phyloP scores from a whole-genome alignment of 495 filamentous ascomycete genomes.

The Chaetomium cochliodes region DNA sequence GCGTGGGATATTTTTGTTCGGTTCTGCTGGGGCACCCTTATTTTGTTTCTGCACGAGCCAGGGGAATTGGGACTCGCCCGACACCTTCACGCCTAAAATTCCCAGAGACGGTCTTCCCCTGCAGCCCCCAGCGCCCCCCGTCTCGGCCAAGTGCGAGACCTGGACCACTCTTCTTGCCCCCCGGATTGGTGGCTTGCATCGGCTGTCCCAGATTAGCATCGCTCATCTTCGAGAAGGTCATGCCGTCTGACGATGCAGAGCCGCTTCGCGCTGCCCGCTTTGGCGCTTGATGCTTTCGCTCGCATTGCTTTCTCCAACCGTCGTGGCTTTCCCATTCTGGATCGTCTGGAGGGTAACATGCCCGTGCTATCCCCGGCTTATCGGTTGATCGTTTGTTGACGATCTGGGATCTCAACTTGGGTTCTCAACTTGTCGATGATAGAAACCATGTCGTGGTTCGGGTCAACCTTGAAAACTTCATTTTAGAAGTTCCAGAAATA shows the following conservation, averaged over 20 bases:
- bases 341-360: not conserved
- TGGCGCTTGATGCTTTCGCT: not conserved
- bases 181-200: slow-evolving; percentile 10
- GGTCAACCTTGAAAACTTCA: too few relatives aligned
- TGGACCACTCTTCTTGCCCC: not conserved
- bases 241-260: slow-evolving; percentile 7
- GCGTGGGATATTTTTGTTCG: not conserved
- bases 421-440: not conserved
- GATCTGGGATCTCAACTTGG: too few relatives aligned
- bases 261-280: not conserved
- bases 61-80: not conserved
- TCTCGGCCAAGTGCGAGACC: not conserved
- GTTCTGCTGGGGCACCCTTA: not conserved
- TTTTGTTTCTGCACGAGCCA: slow-evolving; percentile 12
- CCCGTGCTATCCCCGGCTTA: not conserved
- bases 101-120: not conserved
- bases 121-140: not conserved
- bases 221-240: not conserved
- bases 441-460: not conserved
- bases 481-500: too few relatives aligned
- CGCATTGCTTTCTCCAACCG: not conserved
- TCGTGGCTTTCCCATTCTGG: not conserved
- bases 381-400: not conserved
- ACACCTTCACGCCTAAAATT: not conserved
- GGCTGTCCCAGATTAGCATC: not conserved